Base-by-base conservation (phyloP, 2,329 filamentous ascomycete species). In the Endocalyx cinctus region DNA sequence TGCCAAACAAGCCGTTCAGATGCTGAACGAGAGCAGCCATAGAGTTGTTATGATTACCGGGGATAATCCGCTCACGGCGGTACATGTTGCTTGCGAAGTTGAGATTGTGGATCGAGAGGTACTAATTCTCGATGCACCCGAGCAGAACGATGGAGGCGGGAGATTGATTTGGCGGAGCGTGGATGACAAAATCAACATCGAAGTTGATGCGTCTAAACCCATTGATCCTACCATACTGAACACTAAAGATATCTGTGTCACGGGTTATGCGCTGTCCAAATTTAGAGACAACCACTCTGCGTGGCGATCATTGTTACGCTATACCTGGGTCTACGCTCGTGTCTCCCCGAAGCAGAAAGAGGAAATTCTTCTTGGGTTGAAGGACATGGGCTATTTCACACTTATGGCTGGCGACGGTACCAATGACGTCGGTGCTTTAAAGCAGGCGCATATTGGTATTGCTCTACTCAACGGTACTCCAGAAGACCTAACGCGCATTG, bases 301-400 rank as follows among this genome's bases (percentile, higher is more conserved):
- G 30, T 84, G 89, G 64, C 70, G 75, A 33, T 77, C 86, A 35
- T 72, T 98, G 31, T 73, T 97, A 19, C 83, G 89, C 31, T 77
- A 97, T 62, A 81, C 89, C 11, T 98, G 92, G 92, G 92, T 98
- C 5, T 98, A 98, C 57, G 92, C 92, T 46, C 87, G 92, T 54
- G 92, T 98, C 8, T 98, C 92, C 2, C 92, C 92, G 7, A 96
- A 95, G 71, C 92, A 98, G 55, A 98, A 98, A 69, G 92, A 98
- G 62, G 89, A 97, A 34, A 97, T 98, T 54, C 73, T 98, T n/a
- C 77, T 95, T 15, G 92, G 92, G 23, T 77, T 97, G 42, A 96
- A 95, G 67, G 89, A 95, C 52, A 85, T 87, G 66, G 92, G 92
- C 31, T 98, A 98, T 68, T 96, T 92, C 41, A 98, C 92, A 18